Percentiles rank a stretch among this genome's conserved stretches.
These are phyloP conservation scores for Sporobolomyces phaffii DNA, from an alignment of 768 basidiomycete species.

Conservation along the genomic window DNA sequence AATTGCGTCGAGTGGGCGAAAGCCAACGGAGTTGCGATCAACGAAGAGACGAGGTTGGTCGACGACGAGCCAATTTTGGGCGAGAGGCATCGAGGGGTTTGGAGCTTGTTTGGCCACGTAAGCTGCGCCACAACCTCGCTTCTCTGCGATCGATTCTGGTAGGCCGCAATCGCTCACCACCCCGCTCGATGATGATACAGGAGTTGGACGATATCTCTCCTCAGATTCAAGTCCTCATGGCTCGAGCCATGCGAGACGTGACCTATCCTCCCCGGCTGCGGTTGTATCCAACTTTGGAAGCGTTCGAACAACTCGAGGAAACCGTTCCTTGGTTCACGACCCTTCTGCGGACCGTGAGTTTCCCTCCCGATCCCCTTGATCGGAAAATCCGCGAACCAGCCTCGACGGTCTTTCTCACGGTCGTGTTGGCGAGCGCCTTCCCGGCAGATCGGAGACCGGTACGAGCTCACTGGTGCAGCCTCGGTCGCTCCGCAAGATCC, in stretches of 20 bases:
- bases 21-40: slow-evolving; percentile 1
- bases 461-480: slow-evolving; percentile 18
- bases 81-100: slow-evolving; percentile 25
- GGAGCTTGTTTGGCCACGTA: slow-evolving; percentile 29
- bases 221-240: slow-evolving; percentile 35
- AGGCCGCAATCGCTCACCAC: too few species aligned
- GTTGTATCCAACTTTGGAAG: slow-evolving; percentile 26
- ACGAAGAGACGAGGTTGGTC: slow-evolving; percentile 14
- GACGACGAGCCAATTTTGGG: slow-evolving; percentile 32
- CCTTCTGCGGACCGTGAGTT: slow-evolving; percentile 15
- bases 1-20: slow-evolving; percentile 16
- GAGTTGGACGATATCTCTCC: slow-evolving; percentile 24
- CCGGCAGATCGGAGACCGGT: slow-evolving; percentile 16
- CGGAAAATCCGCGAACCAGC: too few species aligned
- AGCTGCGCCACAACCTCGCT: neutral
- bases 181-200: neutral
- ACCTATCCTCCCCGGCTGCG: slow-evolving; percentile 17
- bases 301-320: slow-evolving; percentile 14
- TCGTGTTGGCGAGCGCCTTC: too few species aligned
- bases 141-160: neutral
- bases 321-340: slow-evolving; percentile 32
- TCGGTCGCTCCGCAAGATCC: slow-evolving; percentile 17
- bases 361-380: rapidly evolving
- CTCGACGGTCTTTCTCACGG: neutral
- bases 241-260: slow-evolving; percentile 24